Base-by-base conservation (phyloP, 345 rosid species). In the Populus simonii region DNA sequence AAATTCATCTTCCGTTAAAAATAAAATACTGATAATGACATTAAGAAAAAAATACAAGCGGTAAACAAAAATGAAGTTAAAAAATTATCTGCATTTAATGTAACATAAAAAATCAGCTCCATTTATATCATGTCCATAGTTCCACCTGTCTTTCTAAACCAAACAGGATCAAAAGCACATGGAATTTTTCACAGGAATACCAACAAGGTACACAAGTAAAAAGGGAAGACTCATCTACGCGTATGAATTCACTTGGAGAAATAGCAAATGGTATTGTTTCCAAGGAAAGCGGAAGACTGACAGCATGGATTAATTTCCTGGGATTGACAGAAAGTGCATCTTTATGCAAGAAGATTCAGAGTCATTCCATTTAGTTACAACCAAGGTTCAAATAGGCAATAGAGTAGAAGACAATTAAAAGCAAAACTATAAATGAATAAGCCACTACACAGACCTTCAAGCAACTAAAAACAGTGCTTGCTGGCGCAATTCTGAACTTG, bases 381-480 rank as follows among this genome's bases (percentile, higher is more conserved):
- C 23, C 43, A 67, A 27, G 25, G 51, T 22, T 29, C 23, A 71
- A 41, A 29, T 47, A 9, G 25, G 36, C 16, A 41, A 29, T 12
- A 49, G 20, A 31, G 62, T 17, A 29, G 11, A n/a, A 65, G 12
- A 18, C 47, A 17, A 29, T 71, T 11, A 57, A 73, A 75, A 36
- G 70, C 62, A 77, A 65, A 70, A 7, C 9, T 33, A 51, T 31
- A 63, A 71, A 47, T 62, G 63, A 74, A 47, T 38, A 29, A 83
- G 23, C 35, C 59, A 63, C 33, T 55, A 53, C 31, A 79, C 33
- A 75, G 89, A 96, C 99, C 95, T 96, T 96, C 87, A 96, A 87
- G 90, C 98, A 96, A 84, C 89, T 87, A 80, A 96, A 96, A 74
- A 94, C 89, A 79, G 93, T 90, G 70, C 90, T 92, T 87, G 97